These are phyloP conservation scores for Dryas octopetala DNA, from an alignment of 306 rosid genomes.

Conservation along the genomic window DNA sequence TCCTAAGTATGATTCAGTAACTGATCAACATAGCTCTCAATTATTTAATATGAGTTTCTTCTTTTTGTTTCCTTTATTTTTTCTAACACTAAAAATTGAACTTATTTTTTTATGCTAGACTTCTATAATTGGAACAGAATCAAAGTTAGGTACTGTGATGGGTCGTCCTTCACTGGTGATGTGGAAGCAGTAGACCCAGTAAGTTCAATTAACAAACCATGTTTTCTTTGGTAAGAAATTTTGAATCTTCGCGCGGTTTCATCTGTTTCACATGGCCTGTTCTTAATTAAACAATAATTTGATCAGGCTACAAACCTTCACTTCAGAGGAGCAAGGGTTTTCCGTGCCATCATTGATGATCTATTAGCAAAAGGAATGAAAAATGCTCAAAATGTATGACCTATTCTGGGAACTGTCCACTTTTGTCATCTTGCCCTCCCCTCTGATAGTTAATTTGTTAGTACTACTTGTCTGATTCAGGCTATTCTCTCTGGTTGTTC, in stretches of 20 bases:
- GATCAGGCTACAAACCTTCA: slow-evolving; percentile 71
- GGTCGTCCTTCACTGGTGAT: slow-evolving; percentile 93
- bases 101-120: slow-evolving; percentile 42
- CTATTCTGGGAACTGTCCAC: neutral
- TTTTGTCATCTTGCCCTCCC: neutral
- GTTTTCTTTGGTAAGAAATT: neutral
- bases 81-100: neutral
- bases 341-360: slow-evolving; percentile 61
- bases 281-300: slow-evolving; percentile 3
- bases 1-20: neutral
- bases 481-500: slow-evolving; percentile 96
- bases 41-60: no score
- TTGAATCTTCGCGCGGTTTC: neutral
- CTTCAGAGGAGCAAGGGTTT: slow-evolving; percentile 91
- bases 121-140: slow-evolving; percentile 88
- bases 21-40: no score
- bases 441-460: slow-evolving; percentile 12
- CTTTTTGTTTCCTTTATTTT: neutral
- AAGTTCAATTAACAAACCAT: slow-evolving; percentile 35
- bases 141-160: slow-evolving; percentile 92
- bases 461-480: slow-evolving; percentile 41
- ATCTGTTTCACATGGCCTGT: no score
- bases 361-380: slow-evolving; percentile 85
- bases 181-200: slow-evolving; percentile 74
- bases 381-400: slow-evolving; percentile 68